Percentiles rank a stretch among this genome's conserved stretches.
These are phyloP conservation scores for Fusarium guadeloupense DNA, from an alignment of 2,329 filamentous ascomycete genomes.

Conservation along the genomic window DNA sequence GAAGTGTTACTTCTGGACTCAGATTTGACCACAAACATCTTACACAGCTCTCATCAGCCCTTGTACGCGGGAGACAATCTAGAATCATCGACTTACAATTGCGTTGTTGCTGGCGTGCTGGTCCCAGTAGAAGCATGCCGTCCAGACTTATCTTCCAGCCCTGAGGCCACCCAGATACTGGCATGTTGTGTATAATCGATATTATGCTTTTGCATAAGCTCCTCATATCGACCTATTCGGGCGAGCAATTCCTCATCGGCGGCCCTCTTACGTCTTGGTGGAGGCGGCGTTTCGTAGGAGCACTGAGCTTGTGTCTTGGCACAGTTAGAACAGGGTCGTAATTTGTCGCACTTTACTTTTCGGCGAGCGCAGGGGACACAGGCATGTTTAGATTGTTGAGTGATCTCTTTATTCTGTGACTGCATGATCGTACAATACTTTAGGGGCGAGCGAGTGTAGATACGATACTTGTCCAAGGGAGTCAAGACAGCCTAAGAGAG, in stretches of 20 bases:
- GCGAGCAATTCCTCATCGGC: slow-evolving; percentile 41
- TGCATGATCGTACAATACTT: not conserved
- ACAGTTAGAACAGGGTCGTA: slow-evolving; percentile 56
- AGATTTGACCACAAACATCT: slow-evolving; percentile 39
- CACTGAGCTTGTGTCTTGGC: slow-evolving; percentile 47
- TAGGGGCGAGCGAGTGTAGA: no score
- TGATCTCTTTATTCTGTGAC: not conserved
- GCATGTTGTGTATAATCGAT: slow-evolving; percentile 35
- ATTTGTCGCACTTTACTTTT: slow-evolving; percentile 50
- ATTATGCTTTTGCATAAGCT: slow-evolving; percentile 41
- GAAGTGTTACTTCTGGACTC: slow-evolving; percentile 17
- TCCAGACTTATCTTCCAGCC: slow-evolving; percentile 2
- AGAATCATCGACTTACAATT: slow-evolving; percentile 8
- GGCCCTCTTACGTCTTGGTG: slow-evolving; percentile 40
- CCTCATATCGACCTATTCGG: slow-evolving; percentile 41
- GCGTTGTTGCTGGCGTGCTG: not conserved
- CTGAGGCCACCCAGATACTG: slow-evolving; percentile 42
- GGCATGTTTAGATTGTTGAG: slow-evolving; percentile 19
- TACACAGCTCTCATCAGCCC: no score
- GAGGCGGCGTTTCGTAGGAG: slow-evolving; percentile 33
- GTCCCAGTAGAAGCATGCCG: not conserved
- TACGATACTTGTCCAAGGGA: no score
- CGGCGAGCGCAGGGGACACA: slow-evolving; percentile 35
- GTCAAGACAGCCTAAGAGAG: no score
- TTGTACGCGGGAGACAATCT: no score